Conservation (phyloP, 352 stramenopile species). For the Pythium aphanidermatum region DNA sequence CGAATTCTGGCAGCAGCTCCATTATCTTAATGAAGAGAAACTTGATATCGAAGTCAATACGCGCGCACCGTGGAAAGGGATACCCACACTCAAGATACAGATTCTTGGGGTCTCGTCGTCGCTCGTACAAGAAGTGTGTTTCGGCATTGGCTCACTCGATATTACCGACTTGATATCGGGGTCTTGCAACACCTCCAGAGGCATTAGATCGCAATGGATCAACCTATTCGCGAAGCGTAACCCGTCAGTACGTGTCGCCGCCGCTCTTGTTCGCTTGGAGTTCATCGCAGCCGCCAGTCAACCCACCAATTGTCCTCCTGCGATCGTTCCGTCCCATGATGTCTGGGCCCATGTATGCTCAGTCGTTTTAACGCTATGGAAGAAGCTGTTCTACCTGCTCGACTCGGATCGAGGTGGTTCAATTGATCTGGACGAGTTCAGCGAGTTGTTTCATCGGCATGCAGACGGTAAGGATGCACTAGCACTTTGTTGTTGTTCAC, state of each 20-base stretch:
- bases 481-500: too few relatives aligned
- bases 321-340: constrained; percentile 1
- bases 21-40: too few relatives aligned
- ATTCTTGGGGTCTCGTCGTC: too few relatives aligned
- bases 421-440: constrained; percentile 59
- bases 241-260: background rate
- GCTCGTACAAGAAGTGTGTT: constrained; percentile 12
- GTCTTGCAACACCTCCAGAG: background rate
- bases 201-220: constrained; percentile 5
- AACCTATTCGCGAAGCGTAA: constrained; percentile 4
- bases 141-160: background rate
- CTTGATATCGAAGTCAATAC: too few relatives aligned
- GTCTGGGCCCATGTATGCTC: constrained; percentile 7
- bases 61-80: too few relatives aligned
- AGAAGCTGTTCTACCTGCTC: constrained; percentile 66
- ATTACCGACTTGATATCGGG: background rate
- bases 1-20: too few relatives aligned
- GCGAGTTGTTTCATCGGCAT: constrained; percentile 29
- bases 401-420: constrained; percentile 45
- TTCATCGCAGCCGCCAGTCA: background rate
- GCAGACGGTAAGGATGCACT: constrained; percentile 25
- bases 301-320: background rate
- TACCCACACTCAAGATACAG: too few relatives aligned
- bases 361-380: constrained; percentile 30
- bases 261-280: background rate